Base-by-base conservation (phyloP, 1,139 yeast genomes). In the Hanseniaspora sp. region DNA sequence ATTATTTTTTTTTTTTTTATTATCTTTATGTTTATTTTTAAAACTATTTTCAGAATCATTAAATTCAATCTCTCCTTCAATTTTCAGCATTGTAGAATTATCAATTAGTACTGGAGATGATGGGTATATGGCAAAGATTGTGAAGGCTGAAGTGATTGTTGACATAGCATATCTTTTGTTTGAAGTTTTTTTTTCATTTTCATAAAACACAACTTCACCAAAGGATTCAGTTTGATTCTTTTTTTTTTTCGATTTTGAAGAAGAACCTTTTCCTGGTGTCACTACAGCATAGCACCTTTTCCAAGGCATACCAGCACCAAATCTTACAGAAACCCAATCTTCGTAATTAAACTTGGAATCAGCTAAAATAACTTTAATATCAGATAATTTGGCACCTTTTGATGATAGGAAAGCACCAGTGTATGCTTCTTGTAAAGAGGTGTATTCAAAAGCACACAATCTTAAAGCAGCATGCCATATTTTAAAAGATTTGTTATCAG, bases 291-390 rank as follows among this genome's bases (percentile, higher is more conserved):
- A 92, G 65, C 96, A 90, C 59, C 95, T 76, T 64, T 84, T 86
- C 96, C 97, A 92, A 1, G 96, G 96, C 95, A 87, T 87, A 38
- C 98, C 98, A 17, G 94, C 79, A 15, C 97, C 97, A 67, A 90
- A 90, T 60, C 97, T 75, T 30, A 92, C 95, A 67, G 90, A 79
- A 40, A 86, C 88, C 96, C 96, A 90, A 64, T 90, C 96, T 67
- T 87, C 96, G 64, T 87, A 95, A 58, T 79, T 81, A 64, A 82
- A 86, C 63, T 92, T 79, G 34, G 92, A 84, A 61, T 86, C 95
- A 1, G 95, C 83, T 57, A 92, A 73, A 42, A 92, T 75, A 9
- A 94, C 84, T 56, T 86, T 77, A 58, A 92, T 88, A 65, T 94
- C 97, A 53, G 92, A 83, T 58, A 92, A 73, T 58, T 86, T 71